These are phyloP conservation scores for Cryptosporidium bovis DNA, from an alignment of 169 alveolate genomes.

Conservation along the genomic window DNA sequence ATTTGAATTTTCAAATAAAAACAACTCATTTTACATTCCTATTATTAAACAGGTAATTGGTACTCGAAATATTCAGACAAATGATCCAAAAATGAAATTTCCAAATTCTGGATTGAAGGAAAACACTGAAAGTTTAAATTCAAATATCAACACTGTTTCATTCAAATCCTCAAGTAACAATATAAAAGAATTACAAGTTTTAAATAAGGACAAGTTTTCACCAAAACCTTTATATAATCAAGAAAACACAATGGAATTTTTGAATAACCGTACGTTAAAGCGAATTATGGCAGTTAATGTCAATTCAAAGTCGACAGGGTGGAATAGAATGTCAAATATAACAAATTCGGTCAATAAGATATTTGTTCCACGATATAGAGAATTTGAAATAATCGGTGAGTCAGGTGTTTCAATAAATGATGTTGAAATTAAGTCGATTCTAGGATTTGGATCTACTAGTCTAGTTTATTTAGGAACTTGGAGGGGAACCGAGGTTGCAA, in stretches of 20 bases:
- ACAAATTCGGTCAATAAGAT: background rate
- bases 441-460: conserved; percentile 88
- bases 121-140: background rate
- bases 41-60: too few species aligned
- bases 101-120: too few species aligned
- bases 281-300: background rate
- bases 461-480: conserved; percentile 85
- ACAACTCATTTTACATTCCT: background rate
- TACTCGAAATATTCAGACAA: too few species aligned
- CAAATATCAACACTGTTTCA: background rate
- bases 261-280: background rate
- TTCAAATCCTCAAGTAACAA: background rate
- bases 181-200: background rate
- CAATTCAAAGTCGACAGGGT: background rate
- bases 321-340: background rate
- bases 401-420: conserved; percentile 1
- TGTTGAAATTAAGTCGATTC: conserved; percentile 6
- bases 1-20: background rate
- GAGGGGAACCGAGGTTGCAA: conserved; percentile 88
- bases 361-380: background rate
- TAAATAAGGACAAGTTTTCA: background rate
- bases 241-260: conserved; percentile 7
- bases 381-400: background rate
- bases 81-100: too few species aligned
- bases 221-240: conserved; percentile 1